A percentile compares a stretch with the other conserved stretches of the same genome.
Conservation (phyloP, 228 moss, liverwort and hornwort species). For the Sphagnum fallax region DNA sequence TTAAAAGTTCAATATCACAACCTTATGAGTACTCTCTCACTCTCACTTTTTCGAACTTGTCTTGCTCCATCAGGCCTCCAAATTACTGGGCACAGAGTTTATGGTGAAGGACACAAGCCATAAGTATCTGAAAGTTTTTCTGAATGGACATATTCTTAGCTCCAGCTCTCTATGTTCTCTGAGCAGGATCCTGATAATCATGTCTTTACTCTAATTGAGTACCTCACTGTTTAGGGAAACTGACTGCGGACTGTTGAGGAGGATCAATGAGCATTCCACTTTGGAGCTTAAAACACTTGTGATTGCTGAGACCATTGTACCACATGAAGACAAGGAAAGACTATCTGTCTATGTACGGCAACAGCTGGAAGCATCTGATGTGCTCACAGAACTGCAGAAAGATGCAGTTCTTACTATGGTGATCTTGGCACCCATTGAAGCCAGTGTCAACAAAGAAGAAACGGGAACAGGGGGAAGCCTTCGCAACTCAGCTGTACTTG, state of each 20-base stretch:
- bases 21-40: background rate
- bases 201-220: background rate
- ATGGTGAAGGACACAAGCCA: too few relatives aligned
- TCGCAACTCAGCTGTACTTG: constrained; percentile 52
- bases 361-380: constrained; percentile 62
- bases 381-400: constrained; percentile 43
- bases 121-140: too few relatives aligned
- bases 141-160: too few relatives aligned
- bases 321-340: constrained; percentile 38
- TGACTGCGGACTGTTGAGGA: constrained; percentile 57
- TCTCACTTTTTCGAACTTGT: background rate
- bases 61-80: background rate
- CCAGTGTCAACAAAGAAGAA: constrained; percentile 58
- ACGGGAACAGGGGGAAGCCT: constrained; percentile 62
- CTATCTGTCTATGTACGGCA: constrained; percentile 47
- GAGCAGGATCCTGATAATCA: background rate
- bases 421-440: constrained; percentile 60
- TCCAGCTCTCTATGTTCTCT: background rate
- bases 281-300: constrained; percentile 73
- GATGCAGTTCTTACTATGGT: constrained; percentile 65
- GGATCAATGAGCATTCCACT: constrained; percentile 52
- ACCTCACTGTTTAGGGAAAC: constrained; percentile 28
- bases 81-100: too few relatives aligned
- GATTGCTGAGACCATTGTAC: constrained; percentile 71
- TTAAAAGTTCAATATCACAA: background rate